A percentile compares a stretch with the other conserved stretches of the same genome.
Evolutionary conservation across 768 basidiomycete genomes (phyloP).

Genomic region (Macrolepiota albuminosa): DNA sequence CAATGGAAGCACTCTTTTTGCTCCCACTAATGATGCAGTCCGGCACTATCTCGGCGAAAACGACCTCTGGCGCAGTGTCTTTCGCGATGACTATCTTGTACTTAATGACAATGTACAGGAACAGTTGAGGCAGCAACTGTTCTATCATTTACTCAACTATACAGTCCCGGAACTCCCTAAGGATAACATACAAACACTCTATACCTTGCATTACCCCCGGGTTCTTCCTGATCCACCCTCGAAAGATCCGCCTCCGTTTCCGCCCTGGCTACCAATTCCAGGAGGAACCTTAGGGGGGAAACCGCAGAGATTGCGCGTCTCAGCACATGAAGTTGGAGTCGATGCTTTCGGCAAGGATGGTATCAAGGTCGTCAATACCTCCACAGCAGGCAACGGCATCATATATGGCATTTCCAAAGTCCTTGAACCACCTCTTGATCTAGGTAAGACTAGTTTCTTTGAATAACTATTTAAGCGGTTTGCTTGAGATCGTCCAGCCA

Average conservation of each 20-base stretch:
- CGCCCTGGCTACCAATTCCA: slow-evolving; percentile 84
- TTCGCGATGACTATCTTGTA: slow-evolving; percentile 31
- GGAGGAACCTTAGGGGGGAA: slow-evolving; percentile 77
- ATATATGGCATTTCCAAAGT: slow-evolving; percentile 73
- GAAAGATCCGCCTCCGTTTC: slow-evolving; percentile 61
- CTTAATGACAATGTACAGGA: slow-evolving; percentile 79
- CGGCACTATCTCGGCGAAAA: slow-evolving; percentile 36
- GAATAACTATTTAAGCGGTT: background rate
- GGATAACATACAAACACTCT: slow-evolving; percentile 35
- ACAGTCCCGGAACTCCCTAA: slow-evolving; percentile 47
- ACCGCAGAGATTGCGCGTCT: slow-evolving; percentile 74
- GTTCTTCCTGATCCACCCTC: slow-evolving; percentile 55
- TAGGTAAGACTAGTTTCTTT: slow-evolving; percentile 47
- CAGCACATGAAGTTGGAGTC: slow-evolving; percentile 60
- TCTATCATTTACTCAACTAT: slow-evolving; percentile 92
- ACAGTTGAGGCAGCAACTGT: slow-evolving; percentile 81
- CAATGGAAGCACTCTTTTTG: slow-evolving; percentile 81
- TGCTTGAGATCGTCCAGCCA: slow-evolving; percentile 35
- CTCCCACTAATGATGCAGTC: slow-evolving; percentile 93
- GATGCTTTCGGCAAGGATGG: slow-evolving; percentile 82
- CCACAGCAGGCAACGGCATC: slow-evolving; percentile 69
- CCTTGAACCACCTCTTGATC: slow-evolving; percentile 65
- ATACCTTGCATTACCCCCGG: slow-evolving; percentile 73
- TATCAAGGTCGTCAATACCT: slow-evolving; percentile 50
- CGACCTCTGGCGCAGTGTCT: slow-evolving; percentile 31